A percentile compares a stretch with the other conserved stretches of the same genome.
phyloP scores from a whole-genome alignment of 1,139 yeast species.

The Lodderomyces jiufengensis region DNA sequence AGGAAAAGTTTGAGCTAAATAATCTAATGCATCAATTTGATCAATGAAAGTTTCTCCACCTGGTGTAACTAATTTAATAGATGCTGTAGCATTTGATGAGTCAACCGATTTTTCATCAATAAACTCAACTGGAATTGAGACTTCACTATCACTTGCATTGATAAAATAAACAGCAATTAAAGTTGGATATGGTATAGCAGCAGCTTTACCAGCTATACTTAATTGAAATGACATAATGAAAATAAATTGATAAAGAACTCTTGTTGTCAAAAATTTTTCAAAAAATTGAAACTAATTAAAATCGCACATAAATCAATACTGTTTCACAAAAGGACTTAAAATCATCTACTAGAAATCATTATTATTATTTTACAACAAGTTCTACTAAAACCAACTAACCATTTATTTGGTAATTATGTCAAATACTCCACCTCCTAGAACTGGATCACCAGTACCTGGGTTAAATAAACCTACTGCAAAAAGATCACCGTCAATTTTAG shows the following conservation, averaged over 20 bases:
- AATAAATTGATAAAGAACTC: no score
- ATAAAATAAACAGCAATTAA: conserved; percentile 74
- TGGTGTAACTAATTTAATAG: conserved; percentile 42
- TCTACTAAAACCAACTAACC: no score
- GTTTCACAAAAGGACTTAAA: background rate
- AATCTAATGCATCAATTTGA: conserved; percentile 41
- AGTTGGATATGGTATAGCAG: conserved; percentile 74
- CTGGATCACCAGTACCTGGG: conserved; percentile 8
- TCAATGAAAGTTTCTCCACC: conserved; percentile 45
- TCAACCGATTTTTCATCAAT: conserved; percentile 59
- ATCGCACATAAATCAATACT: background rate
- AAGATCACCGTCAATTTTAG: conserved; percentile 88
- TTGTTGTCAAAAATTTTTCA: no score
- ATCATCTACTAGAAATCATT: conserved; percentile 1
- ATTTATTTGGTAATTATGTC: no score
- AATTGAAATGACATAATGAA: conserved; percentile 43
- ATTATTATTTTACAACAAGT: no score
- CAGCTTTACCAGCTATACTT: conserved; percentile 82
- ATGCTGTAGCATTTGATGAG: conserved; percentile 35
- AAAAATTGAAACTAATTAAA: background rate
- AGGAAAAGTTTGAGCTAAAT: conserved; percentile 48
- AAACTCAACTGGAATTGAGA: conserved; percentile 57
- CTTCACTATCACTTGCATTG: conserved; percentile 46
- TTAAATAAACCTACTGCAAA: conserved; percentile 62
- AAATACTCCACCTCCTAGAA: conserved; percentile 3